Conservation (phyloP, 108 stramenopile species). For the Aurantiochytrium sp. region DNA sequence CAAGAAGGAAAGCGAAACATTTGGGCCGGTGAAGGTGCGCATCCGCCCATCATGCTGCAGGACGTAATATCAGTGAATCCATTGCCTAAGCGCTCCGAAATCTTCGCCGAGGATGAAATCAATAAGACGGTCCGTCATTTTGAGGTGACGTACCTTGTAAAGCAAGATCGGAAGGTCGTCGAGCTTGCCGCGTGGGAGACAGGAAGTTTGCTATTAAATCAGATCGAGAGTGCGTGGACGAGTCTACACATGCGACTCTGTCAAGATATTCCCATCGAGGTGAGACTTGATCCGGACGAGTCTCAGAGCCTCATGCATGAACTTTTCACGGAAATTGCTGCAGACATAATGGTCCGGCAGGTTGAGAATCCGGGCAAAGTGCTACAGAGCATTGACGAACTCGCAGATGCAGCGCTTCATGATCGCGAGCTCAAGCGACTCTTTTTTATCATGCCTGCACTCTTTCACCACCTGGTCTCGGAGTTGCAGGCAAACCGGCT, state of each 20-base stretch:
- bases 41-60: background rate
- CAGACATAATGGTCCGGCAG: background rate
- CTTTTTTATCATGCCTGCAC: background rate
- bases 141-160: background rate
- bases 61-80: background rate
- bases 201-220: background rate
- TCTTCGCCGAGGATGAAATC: background rate
- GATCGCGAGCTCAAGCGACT: background rate
- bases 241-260: background rate
- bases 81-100: background rate
- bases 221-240: background rate
- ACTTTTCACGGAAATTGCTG: background rate
- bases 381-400: background rate
- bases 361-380: background rate
- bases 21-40: background rate
- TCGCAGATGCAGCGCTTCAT: background rate
- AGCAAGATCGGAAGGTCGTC: background rate
- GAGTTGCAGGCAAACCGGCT: background rate
- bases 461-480: background rate
- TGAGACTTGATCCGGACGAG: background rate
- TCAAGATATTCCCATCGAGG: background rate
- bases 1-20: background rate
- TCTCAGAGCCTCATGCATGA: background rate
- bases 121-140: background rate
- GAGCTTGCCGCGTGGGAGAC: background rate